Conservation (phyloP, 2,329 filamentous ascomycete species). For the Cladosporium sp. region DNA sequence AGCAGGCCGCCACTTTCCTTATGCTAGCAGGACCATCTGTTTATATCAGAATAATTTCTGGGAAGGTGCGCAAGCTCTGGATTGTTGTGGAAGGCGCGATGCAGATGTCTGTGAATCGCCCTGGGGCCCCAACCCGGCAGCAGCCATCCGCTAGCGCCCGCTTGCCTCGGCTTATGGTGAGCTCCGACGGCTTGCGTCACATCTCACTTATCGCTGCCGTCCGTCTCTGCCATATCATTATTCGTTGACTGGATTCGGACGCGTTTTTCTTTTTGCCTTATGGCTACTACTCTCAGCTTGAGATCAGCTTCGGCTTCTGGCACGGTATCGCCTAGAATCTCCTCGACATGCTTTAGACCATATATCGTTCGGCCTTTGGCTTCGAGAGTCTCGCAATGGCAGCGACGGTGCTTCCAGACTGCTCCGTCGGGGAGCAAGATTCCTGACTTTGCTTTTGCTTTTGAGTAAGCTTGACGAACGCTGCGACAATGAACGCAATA, state of each 20-base stretch:
- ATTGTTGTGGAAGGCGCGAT: neutral
- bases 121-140: neutral
- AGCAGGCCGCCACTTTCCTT: neutral
- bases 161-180: neutral
- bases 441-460: conserved; percentile 53
- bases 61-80: neutral
- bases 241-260: neutral
- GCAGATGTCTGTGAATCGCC: neutral
- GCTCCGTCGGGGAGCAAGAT: conserved; percentile 14
- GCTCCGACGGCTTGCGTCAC: neutral
- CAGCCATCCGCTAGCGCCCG: neutral
- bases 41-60: neutral
- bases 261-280: neutral
- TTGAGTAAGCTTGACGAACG: conserved; percentile 44
- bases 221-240: neutral
- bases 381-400: neutral
- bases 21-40: neutral
- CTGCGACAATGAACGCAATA: neutral
- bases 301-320: neutral
- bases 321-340: neutral
- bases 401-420: conserved; percentile 20
- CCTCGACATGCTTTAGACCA: neutral
- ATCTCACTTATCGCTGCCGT: neutral
- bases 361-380: neutral
- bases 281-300: neutral